Evolutionary conservation across 1,284 basidiomycete genomes (phyloP).

Genomic region (Psilocybe mexicana): DNA sequence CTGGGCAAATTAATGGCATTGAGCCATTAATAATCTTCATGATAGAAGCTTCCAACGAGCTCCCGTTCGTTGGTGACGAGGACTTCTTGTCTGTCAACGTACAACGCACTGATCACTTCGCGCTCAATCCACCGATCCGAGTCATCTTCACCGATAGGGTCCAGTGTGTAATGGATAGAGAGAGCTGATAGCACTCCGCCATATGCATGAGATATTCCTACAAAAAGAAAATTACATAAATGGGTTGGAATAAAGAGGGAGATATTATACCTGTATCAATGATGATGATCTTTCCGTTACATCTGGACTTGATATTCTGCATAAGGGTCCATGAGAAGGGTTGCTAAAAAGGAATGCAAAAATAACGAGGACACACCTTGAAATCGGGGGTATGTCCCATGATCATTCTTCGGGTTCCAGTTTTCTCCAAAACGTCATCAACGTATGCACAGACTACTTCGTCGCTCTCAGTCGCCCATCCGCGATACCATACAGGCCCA

Average conservation of each 20-base stretch:
- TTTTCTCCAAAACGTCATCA: slow-evolving; percentile 65
- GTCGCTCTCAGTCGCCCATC: slow-evolving; percentile 79
- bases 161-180: slow-evolving; percentile 79
- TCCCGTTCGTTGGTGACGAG: slow-evolving; percentile 52
- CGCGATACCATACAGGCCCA: slow-evolving; percentile 90
- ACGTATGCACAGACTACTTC: slow-evolving; percentile 70
- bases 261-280: slow-evolving; percentile 74
- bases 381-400: slow-evolving; percentile 96
- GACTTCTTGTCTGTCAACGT: slow-evolving; percentile 56
- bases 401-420: slow-evolving; percentile 82
- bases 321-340: neutral
- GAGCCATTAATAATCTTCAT: neutral
- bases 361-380: slow-evolving; percentile 44
- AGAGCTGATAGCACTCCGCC: slow-evolving; percentile 88
- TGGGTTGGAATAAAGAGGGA: neutral
- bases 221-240: neutral
- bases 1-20: neutral
- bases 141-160: slow-evolving; percentile 42
- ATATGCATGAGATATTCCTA: slow-evolving; percentile 91
- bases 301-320: slow-evolving; percentile 78
- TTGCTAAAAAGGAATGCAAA: neutral
- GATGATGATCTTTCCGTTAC: slow-evolving; percentile 85
- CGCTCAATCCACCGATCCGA: slow-evolving; percentile 64
- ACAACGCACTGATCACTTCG: slow-evolving; percentile 81
- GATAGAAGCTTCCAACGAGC: slow-evolving; percentile 38